A percentile compares a stretch with the other conserved stretches of the same genome.
Evolutionary conservation across 2,329 filamentous ascomycete species (phyloP).

Genomic region (Cadophora malorum): DNA sequence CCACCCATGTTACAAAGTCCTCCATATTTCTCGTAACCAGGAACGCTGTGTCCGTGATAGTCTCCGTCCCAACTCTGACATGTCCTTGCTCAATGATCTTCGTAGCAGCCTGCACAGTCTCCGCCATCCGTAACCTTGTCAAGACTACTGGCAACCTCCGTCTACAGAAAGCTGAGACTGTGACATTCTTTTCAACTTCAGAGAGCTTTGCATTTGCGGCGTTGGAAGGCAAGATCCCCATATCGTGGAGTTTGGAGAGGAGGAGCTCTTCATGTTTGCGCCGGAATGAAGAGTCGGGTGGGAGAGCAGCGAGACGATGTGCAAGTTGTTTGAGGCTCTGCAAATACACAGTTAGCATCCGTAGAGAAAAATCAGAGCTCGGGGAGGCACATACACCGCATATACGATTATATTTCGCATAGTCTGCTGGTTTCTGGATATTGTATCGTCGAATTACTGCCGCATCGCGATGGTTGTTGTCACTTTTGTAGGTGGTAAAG

Average conservation of each 20-base stretch:
- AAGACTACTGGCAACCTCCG: slow-evolving; percentile 87
- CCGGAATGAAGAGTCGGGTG: slow-evolving; percentile 77
- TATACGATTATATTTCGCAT: slow-evolving; percentile 70
- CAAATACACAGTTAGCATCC: slow-evolving; percentile 46
- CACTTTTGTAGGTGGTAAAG: slow-evolving; percentile 91
- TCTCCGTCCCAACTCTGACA: slow-evolving; percentile 88
- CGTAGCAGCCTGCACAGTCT: slow-evolving; percentile 82
- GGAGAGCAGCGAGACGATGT: slow-evolving; percentile 84
- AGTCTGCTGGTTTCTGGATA: slow-evolving; percentile 89
- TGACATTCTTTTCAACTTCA: slow-evolving; percentile 85
- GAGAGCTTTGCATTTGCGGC: slow-evolving; percentile 74
- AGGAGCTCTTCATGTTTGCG: slow-evolving; percentile 86
- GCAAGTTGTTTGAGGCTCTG: slow-evolving; percentile 88
- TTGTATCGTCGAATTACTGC: slow-evolving; percentile 83
- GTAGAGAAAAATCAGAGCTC: background rate
- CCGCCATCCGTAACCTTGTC: slow-evolving; percentile 89
- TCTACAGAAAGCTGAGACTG: slow-evolving; percentile 87
- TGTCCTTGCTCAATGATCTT: slow-evolving; percentile 95
- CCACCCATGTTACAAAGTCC: slow-evolving; percentile 96
- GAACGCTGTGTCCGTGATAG: slow-evolving; percentile 88
- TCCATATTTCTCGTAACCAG: slow-evolving; percentile 89
- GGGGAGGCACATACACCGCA: slow-evolving; percentile 64
- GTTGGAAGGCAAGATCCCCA: slow-evolving; percentile 79
- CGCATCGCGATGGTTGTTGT: slow-evolving; percentile 85
- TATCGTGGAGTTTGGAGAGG: slow-evolving; percentile 89